phyloP scores from a whole-genome alignment of 805 yeast species.

The Kodamaea restingae region DNA sequence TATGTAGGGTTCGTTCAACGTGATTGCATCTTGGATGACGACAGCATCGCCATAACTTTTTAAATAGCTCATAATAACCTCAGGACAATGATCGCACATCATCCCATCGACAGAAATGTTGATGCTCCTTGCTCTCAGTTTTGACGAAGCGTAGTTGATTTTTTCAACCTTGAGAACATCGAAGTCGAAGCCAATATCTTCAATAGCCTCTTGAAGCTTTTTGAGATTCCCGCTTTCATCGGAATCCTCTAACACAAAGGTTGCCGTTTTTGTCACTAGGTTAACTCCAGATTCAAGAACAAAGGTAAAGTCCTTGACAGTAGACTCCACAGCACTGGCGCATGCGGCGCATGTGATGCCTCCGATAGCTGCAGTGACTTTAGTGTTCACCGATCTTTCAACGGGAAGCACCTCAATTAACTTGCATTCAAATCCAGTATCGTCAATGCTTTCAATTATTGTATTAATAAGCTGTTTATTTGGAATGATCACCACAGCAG shows the following conservation, averaged over 20 bases:
- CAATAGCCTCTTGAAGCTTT: slow-evolving; percentile 47
- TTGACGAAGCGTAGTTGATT: slow-evolving; percentile 45
- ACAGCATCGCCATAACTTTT: slow-evolving; percentile 53
- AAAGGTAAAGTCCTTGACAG: slow-evolving; percentile 46
- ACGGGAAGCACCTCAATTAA: slow-evolving; percentile 60
- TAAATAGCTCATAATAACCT: slow-evolving; percentile 46
- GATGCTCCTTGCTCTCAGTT: slow-evolving; percentile 51
- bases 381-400: slow-evolving; percentile 43
- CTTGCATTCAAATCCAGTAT: slow-evolving; percentile 42
- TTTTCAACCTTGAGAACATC: slow-evolving; percentile 42
- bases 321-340: slow-evolving; percentile 49
- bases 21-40: slow-evolving; percentile 51
- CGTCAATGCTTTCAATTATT: slow-evolving; percentile 24
- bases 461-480: slow-evolving; percentile 44
- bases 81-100: slow-evolving; percentile 71
- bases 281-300: slow-evolving; percentile 53
- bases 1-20: slow-evolving; percentile 53
- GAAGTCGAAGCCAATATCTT: slow-evolving; percentile 66
- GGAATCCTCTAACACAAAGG: slow-evolving; percentile 50
- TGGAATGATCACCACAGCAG: slow-evolving; percentile 51
- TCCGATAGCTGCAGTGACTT: slow-evolving; percentile 58
- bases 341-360: slow-evolving; percentile 79
- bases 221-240: slow-evolving; percentile 25
- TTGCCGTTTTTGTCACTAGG: slow-evolving; percentile 57
- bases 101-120: slow-evolving; percentile 58